Evolutionary conservation across 2,329 filamentous ascomycete genomes (phyloP), one percentile per base, ranked within the genome.

Genomic region (Colletotrichum truncatum): DNA sequence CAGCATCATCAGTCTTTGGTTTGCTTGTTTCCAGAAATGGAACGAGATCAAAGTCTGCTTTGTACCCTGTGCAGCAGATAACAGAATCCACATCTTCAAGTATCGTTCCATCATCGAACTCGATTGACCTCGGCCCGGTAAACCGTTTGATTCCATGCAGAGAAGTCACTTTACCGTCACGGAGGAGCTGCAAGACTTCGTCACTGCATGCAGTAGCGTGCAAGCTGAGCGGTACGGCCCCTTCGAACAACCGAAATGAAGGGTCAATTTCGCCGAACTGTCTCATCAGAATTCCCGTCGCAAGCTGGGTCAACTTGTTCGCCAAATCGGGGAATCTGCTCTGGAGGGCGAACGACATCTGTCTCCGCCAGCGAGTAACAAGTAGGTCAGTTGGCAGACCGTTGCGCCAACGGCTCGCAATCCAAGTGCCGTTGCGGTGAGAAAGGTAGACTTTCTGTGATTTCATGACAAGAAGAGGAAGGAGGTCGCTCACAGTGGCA

Each of bases 381-480:
- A 71, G 62, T 16, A 77, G 74, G 48, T 80, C 78, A 6, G 70
- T 70, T 0, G 79, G 77, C 0, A 68, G 67, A 10, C 79, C 78
- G n/a, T 80, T 73, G 14, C 65, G 51, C 66, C 69, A 70, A 6
- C 70, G 69, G 54, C 72, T 70, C 49, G 82, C 73, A 12, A 82
- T 70, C 32, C 78, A 57, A 2, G 72, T 70, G 3, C 81, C 81
- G 2, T 76, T 75, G 0, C 77, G 76, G 39, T 82, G 81, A 8
- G 81, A 79, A 9, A 81, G 67, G 70, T 79, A 83, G 4, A 82
- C 72, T 36, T 80, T 77, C 4, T 74, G 69, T 1, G 78, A 77
- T 7, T 77, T 70, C 0, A 73, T 72, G 0, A 75, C 70, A 5
- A 83, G 71, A 5, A 72, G 71, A 2, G 77, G 73, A 10, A 77